Percentiles rank a stretch among this genome's conserved stretches.
These are phyloP conservation scores for Sarocladium oryzae DNA, from an alignment of 2,329 filamentous ascomycete species.

Conservation along the genomic window DNA sequence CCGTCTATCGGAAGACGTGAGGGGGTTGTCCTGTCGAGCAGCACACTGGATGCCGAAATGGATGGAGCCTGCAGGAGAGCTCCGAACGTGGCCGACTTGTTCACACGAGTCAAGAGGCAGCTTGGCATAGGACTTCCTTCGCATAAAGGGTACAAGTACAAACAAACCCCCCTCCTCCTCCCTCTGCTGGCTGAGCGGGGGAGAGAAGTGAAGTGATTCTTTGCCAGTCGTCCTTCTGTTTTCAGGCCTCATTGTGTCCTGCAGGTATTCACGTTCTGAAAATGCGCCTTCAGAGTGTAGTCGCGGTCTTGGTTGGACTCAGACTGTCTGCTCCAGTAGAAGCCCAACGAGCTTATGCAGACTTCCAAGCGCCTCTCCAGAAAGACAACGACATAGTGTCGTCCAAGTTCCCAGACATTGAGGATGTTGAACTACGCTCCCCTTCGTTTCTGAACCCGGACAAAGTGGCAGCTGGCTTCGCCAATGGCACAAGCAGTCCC, in stretches of 20 bases:
- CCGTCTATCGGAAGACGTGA: background rate
- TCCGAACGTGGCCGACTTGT: background rate
- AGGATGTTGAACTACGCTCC: constrained; percentile 9
- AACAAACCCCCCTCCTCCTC: too few relatives aligned
- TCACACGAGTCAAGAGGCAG: background rate
- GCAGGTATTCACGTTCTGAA: too few relatives aligned
- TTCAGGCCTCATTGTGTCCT: too few relatives aligned
- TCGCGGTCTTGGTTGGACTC: background rate
- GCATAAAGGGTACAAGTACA: too few relatives aligned
- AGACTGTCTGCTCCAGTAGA: background rate
- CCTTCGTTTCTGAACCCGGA: constrained; percentile 7
- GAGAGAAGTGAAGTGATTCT: too few relatives aligned
- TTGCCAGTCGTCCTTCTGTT: too few relatives aligned
- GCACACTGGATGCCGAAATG: too few relatives aligned
- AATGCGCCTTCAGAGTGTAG: too few relatives aligned
- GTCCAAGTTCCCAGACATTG: background rate
- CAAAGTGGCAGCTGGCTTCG: constrained; percentile 6
- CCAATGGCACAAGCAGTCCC: constrained; percentile 4
- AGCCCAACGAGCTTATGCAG: background rate
- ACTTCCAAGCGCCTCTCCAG: background rate
- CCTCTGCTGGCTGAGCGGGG: background rate
- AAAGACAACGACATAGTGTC: background rate
- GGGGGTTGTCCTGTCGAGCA: too few relatives aligned
- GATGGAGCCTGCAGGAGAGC: background rate
- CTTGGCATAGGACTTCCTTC: background rate